Evolutionary conservation across 2,329 filamentous ascomycete species (phyloP).

Genomic region (Aspergillus sp.): DNA sequence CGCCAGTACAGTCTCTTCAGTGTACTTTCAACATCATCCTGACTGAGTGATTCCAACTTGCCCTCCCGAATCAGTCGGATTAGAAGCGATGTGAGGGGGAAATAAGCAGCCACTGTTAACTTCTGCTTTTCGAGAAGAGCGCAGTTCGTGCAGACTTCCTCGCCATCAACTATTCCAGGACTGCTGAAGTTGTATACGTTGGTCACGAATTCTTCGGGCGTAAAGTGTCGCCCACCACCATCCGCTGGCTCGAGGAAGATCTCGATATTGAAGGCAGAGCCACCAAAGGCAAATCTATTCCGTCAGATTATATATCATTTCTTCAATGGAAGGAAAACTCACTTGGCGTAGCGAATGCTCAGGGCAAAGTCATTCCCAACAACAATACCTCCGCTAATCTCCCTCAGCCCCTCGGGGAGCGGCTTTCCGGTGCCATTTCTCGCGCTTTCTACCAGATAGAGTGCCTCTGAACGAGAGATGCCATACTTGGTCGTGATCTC

Average conservation of each 20-base stretch:
- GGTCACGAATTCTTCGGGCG: not conserved
- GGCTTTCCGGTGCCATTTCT: no score
- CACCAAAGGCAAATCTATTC: not conserved
- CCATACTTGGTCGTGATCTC: no score
- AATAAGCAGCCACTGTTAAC: not conserved
- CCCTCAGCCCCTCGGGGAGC: no score
- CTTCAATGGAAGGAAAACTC: no score
- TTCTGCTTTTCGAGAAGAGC: not conserved
- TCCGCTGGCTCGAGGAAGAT: not conserved
- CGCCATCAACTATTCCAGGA: not conserved
- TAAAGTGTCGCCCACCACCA: not conserved
- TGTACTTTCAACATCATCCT: not conserved
- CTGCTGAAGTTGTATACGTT: not conserved
- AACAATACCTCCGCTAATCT: no score
- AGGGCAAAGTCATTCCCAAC: not conserved
- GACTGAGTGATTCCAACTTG: not conserved
- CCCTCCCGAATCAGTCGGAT: not conserved
- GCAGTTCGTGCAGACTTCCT: not conserved
- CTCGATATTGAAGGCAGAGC: not conserved
- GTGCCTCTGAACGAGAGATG: no score
- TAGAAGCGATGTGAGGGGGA: not conserved
- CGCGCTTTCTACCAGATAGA: no score
- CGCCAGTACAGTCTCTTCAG: not conserved
- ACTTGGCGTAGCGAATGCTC: not conserved
- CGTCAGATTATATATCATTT: no score